Evolutionary conservation across 306 rosid species (phyloP).

Genomic region (Echinosophora koreensis): DNA sequence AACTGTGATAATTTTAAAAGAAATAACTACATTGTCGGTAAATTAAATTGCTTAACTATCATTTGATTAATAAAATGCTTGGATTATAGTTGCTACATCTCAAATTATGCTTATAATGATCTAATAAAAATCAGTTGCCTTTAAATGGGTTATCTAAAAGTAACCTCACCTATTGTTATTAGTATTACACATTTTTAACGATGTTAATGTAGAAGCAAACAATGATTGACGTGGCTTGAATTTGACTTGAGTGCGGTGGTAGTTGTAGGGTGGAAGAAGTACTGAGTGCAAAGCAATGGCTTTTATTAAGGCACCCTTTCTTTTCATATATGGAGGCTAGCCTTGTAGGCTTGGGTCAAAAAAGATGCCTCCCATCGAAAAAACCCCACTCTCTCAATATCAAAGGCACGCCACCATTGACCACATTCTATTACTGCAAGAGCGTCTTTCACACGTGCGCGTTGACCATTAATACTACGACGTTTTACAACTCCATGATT

Average conservation of each 20-base stretch:
- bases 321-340: too few species aligned
- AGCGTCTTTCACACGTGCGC: constrained; percentile 48
- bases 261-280: background rate
- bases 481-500: background rate
- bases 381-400: constrained; percentile 30
- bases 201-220: too few species aligned
- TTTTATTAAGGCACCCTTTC: background rate
- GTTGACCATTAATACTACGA: constrained; percentile 52
- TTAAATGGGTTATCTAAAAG: background rate
- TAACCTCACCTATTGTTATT: background rate
- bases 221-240: background rate
- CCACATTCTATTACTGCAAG: constrained; percentile 25
- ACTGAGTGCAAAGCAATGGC: background rate
- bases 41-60: background rate
- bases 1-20: background rate
- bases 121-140: background rate
- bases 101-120: background rate
- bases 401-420: constrained; percentile 64
- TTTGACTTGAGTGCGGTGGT: background rate
- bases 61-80: background rate
- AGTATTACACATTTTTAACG: background rate
- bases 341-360: constrained; percentile 39
- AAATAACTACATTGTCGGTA: too few species aligned
- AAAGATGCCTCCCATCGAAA: background rate
- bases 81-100: background rate